A percentile compares a stretch with the other conserved stretches of the same genome.
phyloP scores from a whole-genome alignment of 495 filamentous ascomycete genomes.

The Hyphodiscus hymeniophilus region DNA sequence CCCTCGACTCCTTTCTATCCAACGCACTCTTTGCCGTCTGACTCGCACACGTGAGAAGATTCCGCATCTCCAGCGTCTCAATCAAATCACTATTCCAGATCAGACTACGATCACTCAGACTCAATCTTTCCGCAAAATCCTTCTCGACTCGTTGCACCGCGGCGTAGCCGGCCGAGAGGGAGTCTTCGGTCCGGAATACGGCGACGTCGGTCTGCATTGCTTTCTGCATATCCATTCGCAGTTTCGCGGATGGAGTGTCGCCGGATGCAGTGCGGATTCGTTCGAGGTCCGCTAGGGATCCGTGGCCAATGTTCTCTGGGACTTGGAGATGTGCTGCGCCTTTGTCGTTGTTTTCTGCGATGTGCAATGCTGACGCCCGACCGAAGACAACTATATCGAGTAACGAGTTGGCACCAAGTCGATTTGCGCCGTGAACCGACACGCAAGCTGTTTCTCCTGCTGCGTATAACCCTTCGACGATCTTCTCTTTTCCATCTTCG shows the following conservation, averaged over 20 bases:
- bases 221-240: conserved; percentile 20
- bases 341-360: conserved; percentile 18
- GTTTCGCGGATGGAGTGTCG: conserved; percentile 5
- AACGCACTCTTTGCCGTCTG: conserved; percentile 21
- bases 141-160: conserved; percentile 11
- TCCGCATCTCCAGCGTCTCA: conserved; percentile 22
- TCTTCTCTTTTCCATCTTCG: conserved; percentile 15
- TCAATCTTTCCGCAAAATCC: conserved; percentile 9
- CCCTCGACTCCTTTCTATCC: conserved; percentile 20
- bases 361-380: conserved; percentile 16
- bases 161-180: conserved; percentile 3
- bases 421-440: conserved; percentile 21
- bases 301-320: conserved; percentile 11
- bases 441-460: conserved; percentile 22
- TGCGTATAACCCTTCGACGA: conserved; percentile 18
- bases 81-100: conserved; percentile 23
- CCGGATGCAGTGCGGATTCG: conserved; percentile 12
- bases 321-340: conserved; percentile 10
- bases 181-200: conserved; percentile 19
- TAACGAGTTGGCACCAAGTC: conserved; percentile 21
- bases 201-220: conserved; percentile 21
- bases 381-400: conserved; percentile 24
- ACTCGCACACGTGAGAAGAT: conserved; percentile 21
- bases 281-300: conserved; percentile 14
- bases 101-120: conserved; percentile 15